Percentiles rank a stretch among this genome's conserved stretches.
Conservation (phyloP, 2,329 filamentous ascomycete species). For the Hypoxylon sp. region DNA sequence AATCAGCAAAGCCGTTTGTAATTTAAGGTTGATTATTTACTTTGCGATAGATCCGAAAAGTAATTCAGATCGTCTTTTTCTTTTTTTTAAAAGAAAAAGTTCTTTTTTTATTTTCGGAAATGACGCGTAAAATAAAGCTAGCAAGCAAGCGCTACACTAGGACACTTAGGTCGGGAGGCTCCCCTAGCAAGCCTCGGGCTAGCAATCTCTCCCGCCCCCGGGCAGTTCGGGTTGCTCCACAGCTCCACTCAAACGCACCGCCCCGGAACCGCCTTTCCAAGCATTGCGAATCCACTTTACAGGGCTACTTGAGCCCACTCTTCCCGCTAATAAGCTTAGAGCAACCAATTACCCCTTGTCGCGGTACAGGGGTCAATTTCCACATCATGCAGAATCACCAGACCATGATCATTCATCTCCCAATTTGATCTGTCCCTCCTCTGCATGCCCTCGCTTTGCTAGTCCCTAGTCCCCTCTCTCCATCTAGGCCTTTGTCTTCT, state of each 20-base stretch:
- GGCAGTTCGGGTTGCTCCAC: slow-evolving; percentile 40
- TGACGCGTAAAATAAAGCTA: slow-evolving; percentile 37
- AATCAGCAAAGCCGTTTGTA: too few species aligned
- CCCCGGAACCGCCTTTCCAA: slow-evolving; percentile 41
- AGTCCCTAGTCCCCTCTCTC: not conserved
- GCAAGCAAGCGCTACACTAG: not conserved
- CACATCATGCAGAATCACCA: slow-evolving; percentile 43
- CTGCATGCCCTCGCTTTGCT: slow-evolving; percentile 19
- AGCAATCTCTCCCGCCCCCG: slow-evolving; percentile 38
- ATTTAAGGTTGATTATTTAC: slow-evolving; percentile 19
- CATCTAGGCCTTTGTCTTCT: not conserved
- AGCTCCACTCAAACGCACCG: slow-evolving; percentile 39
- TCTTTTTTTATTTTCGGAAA: slow-evolving; percentile 35
- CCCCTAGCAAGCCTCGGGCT: too few species aligned
- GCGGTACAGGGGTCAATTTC: slow-evolving; percentile 34
- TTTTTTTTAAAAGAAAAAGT: slow-evolving; percentile 9
- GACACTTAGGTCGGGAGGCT: slow-evolving; percentile 34
- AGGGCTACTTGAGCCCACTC: slow-evolving; percentile 31
- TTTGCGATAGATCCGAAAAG: slow-evolving; percentile 16
- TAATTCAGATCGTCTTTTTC: slow-evolving; percentile 22
- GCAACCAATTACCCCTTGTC: slow-evolving; percentile 40
- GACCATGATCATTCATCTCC: slow-evolving; percentile 39
- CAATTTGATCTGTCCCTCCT: slow-evolving; percentile 25
- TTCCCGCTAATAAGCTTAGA: slow-evolving; percentile 41
- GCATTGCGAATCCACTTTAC: slow-evolving; percentile 29